Base-by-base conservation (phyloP, 1,139 yeast species). In the Yamadazyma friedrichii region DNA sequence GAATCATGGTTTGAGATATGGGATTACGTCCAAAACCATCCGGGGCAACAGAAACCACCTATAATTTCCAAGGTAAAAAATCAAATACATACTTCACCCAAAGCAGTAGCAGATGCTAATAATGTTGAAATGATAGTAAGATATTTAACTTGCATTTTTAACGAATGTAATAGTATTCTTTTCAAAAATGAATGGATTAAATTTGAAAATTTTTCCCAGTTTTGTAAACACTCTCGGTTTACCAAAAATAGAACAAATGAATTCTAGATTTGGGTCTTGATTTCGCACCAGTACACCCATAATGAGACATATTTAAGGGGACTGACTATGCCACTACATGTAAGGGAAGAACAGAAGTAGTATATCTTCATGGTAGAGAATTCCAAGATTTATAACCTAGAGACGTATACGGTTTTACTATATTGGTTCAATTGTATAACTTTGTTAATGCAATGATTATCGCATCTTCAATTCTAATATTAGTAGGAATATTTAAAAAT, bases 401-500 rank as follows among this genome's bases (percentile, higher is more conserved):
- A n/a, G n/a, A n/a, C n/a, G n/a, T n/a, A n/a, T n/a, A n/a, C n/a
- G n/a, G n/a, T n/a, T n/a, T n/a, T n/a, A n/a, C n/a, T n/a, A n/a
- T n/a, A n/a, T n/a, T n/a, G n/a, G n/a, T n/a, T n/a, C n/a, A 22
- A 17, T 27, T 31, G 34, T 31, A 22, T 29, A 58, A 42, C 38
- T 70, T 76, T 2, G 89, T 65, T 41, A 88, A 66, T 0, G 87
- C 76, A 9, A 85, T 77, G 62, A 82, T 56, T 2, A 80, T 70
- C 1, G 83, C 85, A 58, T 88, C 96, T 54, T 87, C 95, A 2
- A 83, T 70, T 42, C 86, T 73, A 1, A 78, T 70, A 1, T 84
- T 80, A 0, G 65, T 57, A 1, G 86, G 83, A 12, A 84, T 69
- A 8, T 57, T 58, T 30, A 84, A 48, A 40, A 72, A 70, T 6